A percentile compares a stretch with the other conserved stretches of the same genome.
Conservation (phyloP, 1,284 basidiomycete species). For the Ceraceosorus bombacis region DNA sequence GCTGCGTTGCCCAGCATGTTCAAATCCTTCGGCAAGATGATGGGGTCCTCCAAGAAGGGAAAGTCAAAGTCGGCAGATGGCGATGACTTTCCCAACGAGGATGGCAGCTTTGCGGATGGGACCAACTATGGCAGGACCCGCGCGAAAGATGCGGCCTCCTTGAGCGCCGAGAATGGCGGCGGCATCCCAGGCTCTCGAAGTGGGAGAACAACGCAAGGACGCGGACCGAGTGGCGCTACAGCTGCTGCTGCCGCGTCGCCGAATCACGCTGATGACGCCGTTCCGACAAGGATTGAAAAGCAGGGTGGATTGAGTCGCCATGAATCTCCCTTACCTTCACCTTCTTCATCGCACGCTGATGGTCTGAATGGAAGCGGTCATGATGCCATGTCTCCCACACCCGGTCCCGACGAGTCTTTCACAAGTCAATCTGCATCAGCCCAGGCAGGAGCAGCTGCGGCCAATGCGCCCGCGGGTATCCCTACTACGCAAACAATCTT, state of each 20-base stretch:
- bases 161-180: conserved; percentile 6
- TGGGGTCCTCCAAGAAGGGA: conserved; percentile 42
- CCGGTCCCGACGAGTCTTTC: background rate
- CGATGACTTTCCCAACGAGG: conserved; percentile 26
- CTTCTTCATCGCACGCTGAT: conserved; percentile 22
- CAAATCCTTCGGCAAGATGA: conserved; percentile 43
- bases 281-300: conserved; percentile 30
- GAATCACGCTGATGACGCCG: conserved; percentile 3
- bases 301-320: conserved; percentile 38
- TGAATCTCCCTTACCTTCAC: conserved; percentile 37
- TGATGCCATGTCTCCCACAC: conserved; percentile 2
- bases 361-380: background rate
- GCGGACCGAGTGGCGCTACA: background rate
- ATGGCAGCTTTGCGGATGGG: conserved; percentile 19
- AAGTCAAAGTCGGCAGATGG: conserved; percentile 21
- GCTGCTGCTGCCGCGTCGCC: background rate
- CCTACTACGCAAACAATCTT: conserved; percentile 24
- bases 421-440: no score
- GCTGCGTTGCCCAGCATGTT: conserved; percentile 27
- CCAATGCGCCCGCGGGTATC: conserved; percentile 13
- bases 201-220: conserved; percentile 3
- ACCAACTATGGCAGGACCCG: conserved; percentile 16
- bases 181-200: conserved; percentile 5
- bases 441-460: conserved; percentile 8
- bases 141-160: conserved; percentile 13